A percentile compares a stretch with the other conserved stretches of the same genome.
phyloP scores from a whole-genome alignment of 2,329 filamentous ascomycete genomes.

The Rhinocladiella mackenziei region DNA sequence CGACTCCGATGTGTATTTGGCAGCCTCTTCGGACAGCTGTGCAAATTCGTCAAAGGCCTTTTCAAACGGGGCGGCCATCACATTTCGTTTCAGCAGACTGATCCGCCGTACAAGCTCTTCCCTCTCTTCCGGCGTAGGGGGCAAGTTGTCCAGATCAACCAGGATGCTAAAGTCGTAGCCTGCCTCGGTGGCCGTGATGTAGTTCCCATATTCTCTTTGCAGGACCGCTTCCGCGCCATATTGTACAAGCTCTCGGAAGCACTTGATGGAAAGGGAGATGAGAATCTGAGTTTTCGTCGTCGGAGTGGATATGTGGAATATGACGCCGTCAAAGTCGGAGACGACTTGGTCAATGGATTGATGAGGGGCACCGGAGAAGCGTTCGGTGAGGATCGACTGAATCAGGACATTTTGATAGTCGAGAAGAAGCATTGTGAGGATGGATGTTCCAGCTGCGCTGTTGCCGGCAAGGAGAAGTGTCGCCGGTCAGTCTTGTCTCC shows the following conservation, averaged over 20 bases:
- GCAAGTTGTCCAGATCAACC: slow-evolving; percentile 83
- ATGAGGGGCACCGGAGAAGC: slow-evolving; percentile 67
- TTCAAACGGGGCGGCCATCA: slow-evolving; percentile 98
- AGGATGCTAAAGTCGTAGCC: slow-evolving; percentile 95
- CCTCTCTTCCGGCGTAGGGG: slow-evolving; percentile 75
- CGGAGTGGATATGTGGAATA: slow-evolving; percentile 96
- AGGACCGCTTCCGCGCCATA: slow-evolving; percentile 92
- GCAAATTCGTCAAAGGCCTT: slow-evolving; percentile 93
- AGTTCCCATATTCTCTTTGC: slow-evolving; percentile 88
- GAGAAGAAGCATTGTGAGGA: slow-evolving; percentile 71
- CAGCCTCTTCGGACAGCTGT: slow-evolving; percentile 77
- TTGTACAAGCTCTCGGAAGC: slow-evolving; percentile 83
- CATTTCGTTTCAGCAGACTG: slow-evolving; percentile 91
- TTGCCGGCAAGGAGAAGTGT: neutral
- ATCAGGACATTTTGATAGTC: slow-evolving; percentile 99
- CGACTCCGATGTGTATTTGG: slow-evolving; percentile 87
- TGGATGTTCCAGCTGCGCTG: neutral
- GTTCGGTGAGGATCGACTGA: slow-evolving; percentile 89
- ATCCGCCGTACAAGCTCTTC: slow-evolving; percentile 84
- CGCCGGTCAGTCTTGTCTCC: neutral
- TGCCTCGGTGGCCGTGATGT: slow-evolving; percentile 79
- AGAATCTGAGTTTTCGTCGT: slow-evolving; percentile 91
- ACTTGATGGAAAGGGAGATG: slow-evolving; percentile 91
- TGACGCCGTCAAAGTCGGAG: slow-evolving; percentile 98
- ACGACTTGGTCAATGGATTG: slow-evolving; percentile 91